Conservation (phyloP, 352 stramenopile species). For the Phytophthora colocasiae region DNA sequence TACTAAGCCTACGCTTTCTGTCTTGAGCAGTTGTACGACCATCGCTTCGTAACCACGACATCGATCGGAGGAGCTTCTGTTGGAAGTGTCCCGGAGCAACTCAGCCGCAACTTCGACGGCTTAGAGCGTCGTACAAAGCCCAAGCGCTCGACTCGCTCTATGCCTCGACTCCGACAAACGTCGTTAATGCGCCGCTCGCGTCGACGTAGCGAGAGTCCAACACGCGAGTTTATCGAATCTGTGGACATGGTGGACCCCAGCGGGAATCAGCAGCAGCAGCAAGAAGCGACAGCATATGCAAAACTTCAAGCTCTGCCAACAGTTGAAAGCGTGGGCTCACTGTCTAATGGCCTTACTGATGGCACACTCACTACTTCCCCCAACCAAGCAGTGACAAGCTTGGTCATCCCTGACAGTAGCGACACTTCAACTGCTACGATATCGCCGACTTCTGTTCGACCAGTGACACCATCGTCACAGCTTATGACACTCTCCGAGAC, state of each 20-base stretch:
- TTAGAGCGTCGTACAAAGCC: constrained; percentile 32
- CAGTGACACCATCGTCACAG: constrained; percentile 21
- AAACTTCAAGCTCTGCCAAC: constrained; percentile 13
- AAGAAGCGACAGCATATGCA: constrained; percentile 23
- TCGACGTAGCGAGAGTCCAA: constrained; percentile 59
- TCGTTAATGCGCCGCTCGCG: constrained; percentile 34
- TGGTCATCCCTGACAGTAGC: constrained; percentile 20
- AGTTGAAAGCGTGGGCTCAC: constrained; percentile 19
- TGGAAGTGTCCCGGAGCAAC: constrained; percentile 33
- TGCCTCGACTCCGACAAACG: constrained; percentile 43
- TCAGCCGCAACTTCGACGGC: constrained; percentile 35
- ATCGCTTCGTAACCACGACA: constrained; percentile 56
- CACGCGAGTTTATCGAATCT: constrained; percentile 33
- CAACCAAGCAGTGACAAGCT: constrained; percentile 7
- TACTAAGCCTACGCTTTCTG: constrained; percentile 6
- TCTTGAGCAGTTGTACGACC: constrained; percentile 42
- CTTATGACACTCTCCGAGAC: constrained; percentile 19
- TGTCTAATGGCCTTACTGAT: constrained; percentile 14
- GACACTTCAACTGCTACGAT: constrained; percentile 6
- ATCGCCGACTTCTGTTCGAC: constrained; percentile 9
- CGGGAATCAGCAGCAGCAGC: constrained; percentile 31
- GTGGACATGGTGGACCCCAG: constrained; percentile 26
- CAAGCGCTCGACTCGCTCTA: constrained; percentile 46
- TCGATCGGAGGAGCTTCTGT: constrained; percentile 50
- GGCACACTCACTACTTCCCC: neutral